phyloP scores from a whole-genome alignment of 306 rosid genomes.

The Trichosanthes truncata region DNA sequence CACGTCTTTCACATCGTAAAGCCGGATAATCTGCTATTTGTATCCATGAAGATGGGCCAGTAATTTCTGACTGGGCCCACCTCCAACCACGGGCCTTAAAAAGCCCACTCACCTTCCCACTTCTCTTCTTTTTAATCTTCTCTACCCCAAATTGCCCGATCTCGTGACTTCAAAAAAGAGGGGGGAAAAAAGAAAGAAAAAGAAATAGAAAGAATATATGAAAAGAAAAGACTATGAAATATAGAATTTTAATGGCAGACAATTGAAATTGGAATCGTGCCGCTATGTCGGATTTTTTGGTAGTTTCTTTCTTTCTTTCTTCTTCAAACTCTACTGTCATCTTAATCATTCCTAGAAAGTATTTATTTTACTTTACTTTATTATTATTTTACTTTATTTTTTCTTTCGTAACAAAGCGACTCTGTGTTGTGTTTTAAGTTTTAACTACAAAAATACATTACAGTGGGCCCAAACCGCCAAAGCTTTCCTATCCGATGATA shows the following conservation, averaged over 20 bases:
- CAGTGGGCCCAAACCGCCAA: background rate
- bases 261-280: background rate
- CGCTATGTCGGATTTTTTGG: background rate
- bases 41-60: constrained; percentile 13
- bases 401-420: background rate
- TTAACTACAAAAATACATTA: background rate
- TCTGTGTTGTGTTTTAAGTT: background rate
- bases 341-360: background rate
- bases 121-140: background rate
- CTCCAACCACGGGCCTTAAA: constrained; percentile 5
- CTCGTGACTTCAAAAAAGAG: background rate
- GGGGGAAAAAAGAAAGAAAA: background rate
- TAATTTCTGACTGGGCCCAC: constrained; percentile 3
- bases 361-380: background rate
- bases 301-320: background rate
- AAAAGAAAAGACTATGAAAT: background rate
- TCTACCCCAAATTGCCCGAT: background rate
- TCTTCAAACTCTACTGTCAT: background rate
- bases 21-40: background rate
- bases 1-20: constrained; percentile 17
- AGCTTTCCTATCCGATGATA: background rate
- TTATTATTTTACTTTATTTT: background rate
- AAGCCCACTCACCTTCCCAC: background rate
- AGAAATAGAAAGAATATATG: background rate
- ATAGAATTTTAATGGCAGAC: background rate